A percentile compares a stretch with the other conserved stretches of the same genome.
These are phyloP conservation scores for Cylindrodendrum hubeiense DNA, from an alignment of 2,329 filamentous ascomycete genomes.

Conservation along the genomic window DNA sequence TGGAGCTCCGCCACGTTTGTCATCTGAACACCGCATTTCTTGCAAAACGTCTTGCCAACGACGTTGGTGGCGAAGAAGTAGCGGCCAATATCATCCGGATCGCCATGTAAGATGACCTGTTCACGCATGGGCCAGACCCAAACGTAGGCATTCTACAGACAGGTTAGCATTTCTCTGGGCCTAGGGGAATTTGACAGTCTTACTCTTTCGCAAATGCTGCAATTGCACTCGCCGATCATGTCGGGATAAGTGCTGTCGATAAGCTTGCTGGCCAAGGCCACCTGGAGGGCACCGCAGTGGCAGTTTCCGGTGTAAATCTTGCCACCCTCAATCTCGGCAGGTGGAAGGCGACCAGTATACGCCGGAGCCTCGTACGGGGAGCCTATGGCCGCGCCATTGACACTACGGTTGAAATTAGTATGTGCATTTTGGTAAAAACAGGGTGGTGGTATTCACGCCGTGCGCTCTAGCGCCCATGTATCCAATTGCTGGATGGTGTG, in stretches of 20 bases:
- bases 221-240: slow-evolving; percentile 59
- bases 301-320: slow-evolving; percentile 63
- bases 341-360: slow-evolving; percentile 57
- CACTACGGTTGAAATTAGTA: not conserved
- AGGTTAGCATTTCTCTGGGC: not conserved
- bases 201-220: slow-evolving; percentile 62
- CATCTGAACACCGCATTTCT: slow-evolving; percentile 60
- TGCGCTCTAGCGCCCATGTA: slow-evolving; percentile 53
- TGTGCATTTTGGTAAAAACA: no score
- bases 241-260: slow-evolving; percentile 53
- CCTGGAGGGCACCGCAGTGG: slow-evolving; percentile 63
- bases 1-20: slow-evolving; percentile 47
- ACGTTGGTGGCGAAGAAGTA: slow-evolving; percentile 53
- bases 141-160: slow-evolving; percentile 54
- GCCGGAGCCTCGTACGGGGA: slow-evolving; percentile 49
- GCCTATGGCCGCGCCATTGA: slow-evolving; percentile 52
- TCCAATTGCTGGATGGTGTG: slow-evolving; percentile 59
- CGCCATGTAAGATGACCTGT: slow-evolving; percentile 56
- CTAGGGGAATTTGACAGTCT: not conserved
- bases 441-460: slow-evolving; percentile 46
- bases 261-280: slow-evolving; percentile 57
- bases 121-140: slow-evolving; percentile 59
- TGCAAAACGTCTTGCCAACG: slow-evolving; percentile 61
- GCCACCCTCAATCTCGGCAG: slow-evolving; percentile 50
- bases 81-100: slow-evolving; percentile 51